phyloP scores from a whole-genome alignment of 2,329 filamentous ascomycete genomes.

The Lojkania enalia region DNA sequence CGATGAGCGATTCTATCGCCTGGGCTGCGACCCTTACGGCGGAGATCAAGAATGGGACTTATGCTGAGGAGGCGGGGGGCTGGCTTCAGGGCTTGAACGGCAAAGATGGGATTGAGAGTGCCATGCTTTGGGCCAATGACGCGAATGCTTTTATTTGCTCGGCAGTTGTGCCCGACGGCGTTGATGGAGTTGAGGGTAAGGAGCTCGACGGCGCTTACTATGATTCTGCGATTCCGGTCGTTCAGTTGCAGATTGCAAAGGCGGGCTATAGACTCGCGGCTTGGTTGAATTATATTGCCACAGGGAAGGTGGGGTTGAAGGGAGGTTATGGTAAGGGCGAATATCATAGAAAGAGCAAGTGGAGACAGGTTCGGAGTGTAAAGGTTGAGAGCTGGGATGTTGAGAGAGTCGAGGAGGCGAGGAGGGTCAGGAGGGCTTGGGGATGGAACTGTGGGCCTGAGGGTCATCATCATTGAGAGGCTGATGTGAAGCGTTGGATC shows the following conservation, averaged over 20 bases:
- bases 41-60: slow-evolving; percentile 47
- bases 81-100: slow-evolving; percentile 47
- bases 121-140: slow-evolving; percentile 49
- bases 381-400: slow-evolving; percentile 9
- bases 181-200: slow-evolving; percentile 37
- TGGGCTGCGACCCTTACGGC: slow-evolving; percentile 45
- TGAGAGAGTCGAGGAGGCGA: slow-evolving; percentile 34
- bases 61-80: slow-evolving; percentile 28
- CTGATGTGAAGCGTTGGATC: background rate
- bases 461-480: slow-evolving; percentile 26
- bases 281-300: slow-evolving; percentile 35
- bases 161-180: slow-evolving; percentile 46
- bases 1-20: slow-evolving; percentile 39
- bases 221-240: slow-evolving; percentile 42
- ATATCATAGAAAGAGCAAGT: slow-evolving; percentile 8
- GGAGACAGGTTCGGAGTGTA: background rate
- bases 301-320: slow-evolving; percentile 13
- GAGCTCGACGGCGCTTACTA: slow-evolving; percentile 46
- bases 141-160: slow-evolving; percentile 50
- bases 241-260: slow-evolving; percentile 51
- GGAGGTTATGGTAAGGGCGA: slow-evolving; percentile 10
- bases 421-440: slow-evolving; percentile 29
- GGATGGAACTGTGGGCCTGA: slow-evolving; percentile 32
- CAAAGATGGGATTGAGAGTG: slow-evolving; percentile 38
- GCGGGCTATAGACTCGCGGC: slow-evolving; percentile 38